These are phyloP conservation scores for Cicer bijugum DNA, from an alignment of 306 rosid species.

Conservation along the genomic window DNA sequence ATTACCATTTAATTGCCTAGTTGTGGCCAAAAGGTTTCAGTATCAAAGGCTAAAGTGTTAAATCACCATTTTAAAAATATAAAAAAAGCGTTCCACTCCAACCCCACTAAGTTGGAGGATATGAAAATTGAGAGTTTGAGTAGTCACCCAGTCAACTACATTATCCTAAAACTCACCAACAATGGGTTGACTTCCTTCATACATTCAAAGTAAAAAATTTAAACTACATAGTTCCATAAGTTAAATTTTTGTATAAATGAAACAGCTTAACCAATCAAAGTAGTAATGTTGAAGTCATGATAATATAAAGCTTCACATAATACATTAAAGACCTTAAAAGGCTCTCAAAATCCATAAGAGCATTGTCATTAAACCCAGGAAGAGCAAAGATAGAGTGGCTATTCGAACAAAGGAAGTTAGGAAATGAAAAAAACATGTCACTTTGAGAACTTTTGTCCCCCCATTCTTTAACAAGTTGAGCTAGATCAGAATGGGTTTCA, in stretches of 20 bases:
- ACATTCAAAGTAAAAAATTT: conserved; percentile 11
- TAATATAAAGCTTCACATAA: neutral
- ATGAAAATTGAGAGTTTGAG: neutral
- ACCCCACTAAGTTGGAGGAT: conserved; percentile 1
- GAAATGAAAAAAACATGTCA: neutral
- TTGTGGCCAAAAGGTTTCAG: neutral
- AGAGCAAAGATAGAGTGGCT: neutral
- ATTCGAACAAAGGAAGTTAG: conserved; percentile 8
- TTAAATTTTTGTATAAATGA: neutral
- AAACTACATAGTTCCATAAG: neutral
- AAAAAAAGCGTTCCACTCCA: too few species aligned
- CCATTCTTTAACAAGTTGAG: conserved; percentile 9
- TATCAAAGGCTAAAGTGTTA: neutral
- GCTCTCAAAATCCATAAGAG: neutral
- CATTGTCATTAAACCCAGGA: neutral
- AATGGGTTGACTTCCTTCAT: conserved; percentile 6
- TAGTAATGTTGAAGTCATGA: neutral
- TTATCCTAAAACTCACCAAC: conserved; percentile 4
- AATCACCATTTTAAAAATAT: neutral
- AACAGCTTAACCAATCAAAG: conserved; percentile 16
- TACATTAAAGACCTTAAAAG: neutral
- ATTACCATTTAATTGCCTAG: conserved; percentile 12
- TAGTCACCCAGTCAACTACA: neutral
- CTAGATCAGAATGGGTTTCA: neutral
- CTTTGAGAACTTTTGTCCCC: neutral